A percentile compares a stretch with the other conserved stretches of the same genome.
Conservation (phyloP, 2,329 filamentous ascomycete genomes). For the Leptodontidium sp. region DNA sequence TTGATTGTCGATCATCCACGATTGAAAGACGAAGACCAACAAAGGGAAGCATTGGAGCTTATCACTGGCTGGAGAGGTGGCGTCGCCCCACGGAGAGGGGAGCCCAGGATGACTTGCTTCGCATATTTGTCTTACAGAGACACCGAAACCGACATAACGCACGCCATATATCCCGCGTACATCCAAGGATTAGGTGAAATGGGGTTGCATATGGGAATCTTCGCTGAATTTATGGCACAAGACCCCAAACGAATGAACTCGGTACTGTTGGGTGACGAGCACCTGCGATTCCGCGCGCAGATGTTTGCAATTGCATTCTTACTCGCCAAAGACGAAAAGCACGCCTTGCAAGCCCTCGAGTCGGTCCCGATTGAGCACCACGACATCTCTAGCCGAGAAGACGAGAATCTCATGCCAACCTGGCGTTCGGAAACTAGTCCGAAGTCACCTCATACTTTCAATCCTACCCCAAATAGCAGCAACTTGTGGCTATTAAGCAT, state of each 20-base stretch:
- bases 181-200: slow-evolving; percentile 34
- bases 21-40: not conserved
- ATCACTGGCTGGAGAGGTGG: slow-evolving; percentile 33
- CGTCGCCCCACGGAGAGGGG: not conserved
- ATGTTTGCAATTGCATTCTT: slow-evolving; percentile 37
- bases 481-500: not conserved
- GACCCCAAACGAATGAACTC: slow-evolving; percentile 3
- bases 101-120: slow-evolving; percentile 13
- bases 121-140: slow-evolving; percentile 1
- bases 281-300: slow-evolving; percentile 21
- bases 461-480: not conserved
- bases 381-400: not conserved
- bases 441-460: not conserved
- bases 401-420: not conserved
- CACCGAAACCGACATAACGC: not conserved
- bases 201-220: slow-evolving; percentile 26
- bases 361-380: slow-evolving; percentile 16
- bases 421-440: not conserved
- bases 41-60: slow-evolving; percentile 25
- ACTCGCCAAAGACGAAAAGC: slow-evolving; percentile 28
- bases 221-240: slow-evolving; percentile 28
- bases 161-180: slow-evolving; percentile 26
- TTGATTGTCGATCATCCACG: not conserved
- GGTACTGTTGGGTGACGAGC: not conserved
- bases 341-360: slow-evolving; percentile 29